Evolutionary conservation across 257 asterid genomes (phyloP).

Genomic region (Rhazya stricta): DNA sequence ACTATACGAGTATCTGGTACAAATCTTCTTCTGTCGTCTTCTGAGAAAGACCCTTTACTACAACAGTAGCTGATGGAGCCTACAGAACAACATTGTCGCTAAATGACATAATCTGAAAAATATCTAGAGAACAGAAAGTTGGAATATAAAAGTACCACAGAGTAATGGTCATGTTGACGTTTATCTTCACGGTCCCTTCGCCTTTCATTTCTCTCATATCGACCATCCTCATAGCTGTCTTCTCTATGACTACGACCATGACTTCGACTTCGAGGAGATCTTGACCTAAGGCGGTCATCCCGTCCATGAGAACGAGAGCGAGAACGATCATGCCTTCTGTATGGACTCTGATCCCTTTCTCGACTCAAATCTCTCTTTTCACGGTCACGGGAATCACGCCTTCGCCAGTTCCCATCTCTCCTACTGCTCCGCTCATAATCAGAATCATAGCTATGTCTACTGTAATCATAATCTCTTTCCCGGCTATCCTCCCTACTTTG

Average conservation of each 20-base stretch:
- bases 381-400: conserved; percentile 81
- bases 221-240: conserved; percentile 77
- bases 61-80: conserved; percentile 96
- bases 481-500: conserved; percentile 73
- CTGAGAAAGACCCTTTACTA: conserved; percentile 93
- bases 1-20: conserved; percentile 76
- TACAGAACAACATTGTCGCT: conserved; percentile 29
- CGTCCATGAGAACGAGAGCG: conserved; percentile 69
- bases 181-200: conserved; percentile 81
- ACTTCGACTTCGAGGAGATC: conserved; percentile 89
- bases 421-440: conserved; percentile 78
- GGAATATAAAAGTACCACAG: conserved; percentile 48
- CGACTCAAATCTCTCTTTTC: conserved; percentile 72
- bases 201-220: conserved; percentile 66
- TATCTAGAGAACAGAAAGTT: conserved; percentile 6
- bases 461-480: conserved; percentile 77
- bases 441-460: conserved; percentile 80
- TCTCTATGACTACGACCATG: conserved; percentile 79
- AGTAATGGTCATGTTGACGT: conserved; percentile 50
- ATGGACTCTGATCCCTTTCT: conserved; percentile 77
- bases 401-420: conserved; percentile 79
- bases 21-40: conserved; percentile 96
- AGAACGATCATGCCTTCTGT: conserved; percentile 57
- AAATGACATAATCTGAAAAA: conserved; percentile 19
- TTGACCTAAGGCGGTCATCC: conserved; percentile 76